Conservation (phyloP, 805 yeast genomes). For the Schwanniomyces vanrijiae region DNA sequence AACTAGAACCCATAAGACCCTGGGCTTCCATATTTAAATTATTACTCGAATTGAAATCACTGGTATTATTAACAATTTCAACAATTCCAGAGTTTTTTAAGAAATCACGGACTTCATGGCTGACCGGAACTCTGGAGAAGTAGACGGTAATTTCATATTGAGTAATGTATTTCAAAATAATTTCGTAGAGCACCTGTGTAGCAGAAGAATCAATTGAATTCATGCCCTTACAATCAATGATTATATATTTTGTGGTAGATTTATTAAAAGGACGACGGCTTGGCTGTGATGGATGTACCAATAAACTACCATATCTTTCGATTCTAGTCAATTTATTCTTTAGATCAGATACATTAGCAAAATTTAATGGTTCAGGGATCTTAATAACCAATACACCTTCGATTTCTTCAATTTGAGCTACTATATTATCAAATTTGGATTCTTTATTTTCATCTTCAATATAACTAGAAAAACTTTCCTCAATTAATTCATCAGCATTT, state of each 20-base stretch:
- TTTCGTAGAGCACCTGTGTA: slow-evolving; percentile 64
- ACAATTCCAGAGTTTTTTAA: slow-evolving; percentile 58
- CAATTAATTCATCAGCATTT: slow-evolving; percentile 66
- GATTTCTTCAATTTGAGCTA: slow-evolving; percentile 43
- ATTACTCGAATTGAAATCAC: neutral
- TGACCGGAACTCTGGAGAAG: slow-evolving; percentile 59
- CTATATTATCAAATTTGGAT: slow-evolving; percentile 13
- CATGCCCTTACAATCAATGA: slow-evolving; percentile 83
- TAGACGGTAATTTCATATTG: slow-evolving; percentile 55
- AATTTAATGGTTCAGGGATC: slow-evolving; percentile 85
- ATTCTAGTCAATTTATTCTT: slow-evolving; percentile 64
- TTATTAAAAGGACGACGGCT: slow-evolving; percentile 42
- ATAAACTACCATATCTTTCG: slow-evolving; percentile 74
- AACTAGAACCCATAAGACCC: slow-evolving; percentile 8
- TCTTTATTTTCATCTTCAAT: slow-evolving; percentile 17
- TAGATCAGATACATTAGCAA: slow-evolving; percentile 80
- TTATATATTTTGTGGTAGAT: slow-evolving; percentile 48
- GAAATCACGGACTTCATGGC: slow-evolving; percentile 45
- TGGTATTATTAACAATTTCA: slow-evolving; percentile 17
- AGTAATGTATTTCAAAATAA: slow-evolving; percentile 53
- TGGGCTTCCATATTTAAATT: neutral
- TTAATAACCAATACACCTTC: slow-evolving; percentile 78
- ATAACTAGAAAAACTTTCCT: slow-evolving; percentile 26
- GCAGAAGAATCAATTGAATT: slow-evolving; percentile 78
- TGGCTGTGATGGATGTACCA: slow-evolving; percentile 75